Conservation (phyloP, 1,284 basidiomycete species). For the Ganoderma sinense region DNA sequence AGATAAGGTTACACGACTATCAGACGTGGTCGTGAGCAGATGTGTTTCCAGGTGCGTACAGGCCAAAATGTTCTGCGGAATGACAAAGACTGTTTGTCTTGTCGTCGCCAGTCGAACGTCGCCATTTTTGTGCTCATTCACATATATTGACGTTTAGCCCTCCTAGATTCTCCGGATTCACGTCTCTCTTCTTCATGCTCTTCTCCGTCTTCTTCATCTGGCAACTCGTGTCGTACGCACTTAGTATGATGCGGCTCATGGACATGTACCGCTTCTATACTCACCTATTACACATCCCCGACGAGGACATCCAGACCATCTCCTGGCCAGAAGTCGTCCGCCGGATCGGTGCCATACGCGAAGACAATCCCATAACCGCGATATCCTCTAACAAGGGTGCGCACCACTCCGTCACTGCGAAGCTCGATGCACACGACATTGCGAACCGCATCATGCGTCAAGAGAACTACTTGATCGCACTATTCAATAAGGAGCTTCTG, state of each 20-base stretch:
- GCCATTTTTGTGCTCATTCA: background rate
- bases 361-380: slow-evolving; percentile 89
- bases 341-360: slow-evolving; percentile 87
- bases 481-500: slow-evolving; percentile 97
- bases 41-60: slow-evolving; percentile 81
- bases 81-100: background rate
- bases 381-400: slow-evolving; percentile 71
- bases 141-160: slow-evolving; percentile 6
- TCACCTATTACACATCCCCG: slow-evolving; percentile 74
- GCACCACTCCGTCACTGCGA: slow-evolving; percentile 63
- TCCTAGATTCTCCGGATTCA: slow-evolving; percentile 81
- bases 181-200: slow-evolving; percentile 81
- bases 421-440: slow-evolving; percentile 96
- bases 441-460: slow-evolving; percentile 97
- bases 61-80: background rate
- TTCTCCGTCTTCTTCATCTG: slow-evolving; percentile 85
- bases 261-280: slow-evolving; percentile 96
- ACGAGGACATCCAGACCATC: slow-evolving; percentile 97
- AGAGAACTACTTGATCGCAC: slow-evolving; percentile 97
- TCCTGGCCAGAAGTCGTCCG: slow-evolving; percentile 96
- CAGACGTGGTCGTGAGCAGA: slow-evolving; percentile 80
- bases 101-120: background rate
- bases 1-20: slow-evolving; percentile 69
- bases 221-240: slow-evolving; percentile 71
- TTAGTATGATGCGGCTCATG: slow-evolving; percentile 77